These are phyloP conservation scores for Cetradonia linearis DNA, from an alignment of 495 filamentous ascomycete species.

Conservation along the genomic window DNA sequence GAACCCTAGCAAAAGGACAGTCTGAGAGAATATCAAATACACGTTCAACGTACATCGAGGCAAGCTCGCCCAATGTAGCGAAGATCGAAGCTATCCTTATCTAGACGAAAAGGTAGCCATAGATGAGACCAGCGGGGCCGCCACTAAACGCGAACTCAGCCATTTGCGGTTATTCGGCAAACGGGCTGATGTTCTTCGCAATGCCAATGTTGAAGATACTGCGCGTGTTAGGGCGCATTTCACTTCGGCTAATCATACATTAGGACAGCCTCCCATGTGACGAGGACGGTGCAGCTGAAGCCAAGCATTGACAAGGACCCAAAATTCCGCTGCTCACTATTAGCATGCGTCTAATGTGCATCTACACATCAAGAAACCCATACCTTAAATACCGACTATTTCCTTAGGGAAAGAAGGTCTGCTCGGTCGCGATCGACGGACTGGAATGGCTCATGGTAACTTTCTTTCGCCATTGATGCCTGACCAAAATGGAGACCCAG, in stretches of 20 bases:
- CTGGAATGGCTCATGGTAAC: not conserved
- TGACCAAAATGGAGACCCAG: not conserved
- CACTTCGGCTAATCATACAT: not conserved
- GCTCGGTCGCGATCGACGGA: not conserved
- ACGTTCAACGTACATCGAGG: slow-evolving; percentile 29
- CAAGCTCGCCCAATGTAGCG: slow-evolving; percentile 32
- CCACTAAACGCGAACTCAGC: no score
- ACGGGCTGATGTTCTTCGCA: not conserved
- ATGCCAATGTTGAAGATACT: slow-evolving; percentile 6
- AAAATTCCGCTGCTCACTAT: slow-evolving; percentile 6
- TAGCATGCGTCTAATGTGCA: not conserved
- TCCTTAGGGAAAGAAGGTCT: slow-evolving; percentile 36
- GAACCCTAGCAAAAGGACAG: slow-evolving; percentile 18
- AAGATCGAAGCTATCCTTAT: slow-evolving; percentile 29
- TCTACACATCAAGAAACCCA: not conserved
- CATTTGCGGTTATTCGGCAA: no score
- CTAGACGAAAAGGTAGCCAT: slow-evolving; percentile 44
- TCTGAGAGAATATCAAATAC: not conserved
- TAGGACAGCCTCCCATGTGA: slow-evolving; percentile 12
- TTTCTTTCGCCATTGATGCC: not conserved
- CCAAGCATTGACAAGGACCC: slow-evolving; percentile 13
- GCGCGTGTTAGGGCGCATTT: not conserved
- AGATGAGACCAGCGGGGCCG: slow-evolving; percentile 44
- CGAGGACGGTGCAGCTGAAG: slow-evolving; percentile 14
- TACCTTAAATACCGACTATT: slow-evolving; percentile 38